Evolutionary conservation across 2,329 filamentous ascomycete species (phyloP).

Genomic region (Monosporascus sp.): DNA sequence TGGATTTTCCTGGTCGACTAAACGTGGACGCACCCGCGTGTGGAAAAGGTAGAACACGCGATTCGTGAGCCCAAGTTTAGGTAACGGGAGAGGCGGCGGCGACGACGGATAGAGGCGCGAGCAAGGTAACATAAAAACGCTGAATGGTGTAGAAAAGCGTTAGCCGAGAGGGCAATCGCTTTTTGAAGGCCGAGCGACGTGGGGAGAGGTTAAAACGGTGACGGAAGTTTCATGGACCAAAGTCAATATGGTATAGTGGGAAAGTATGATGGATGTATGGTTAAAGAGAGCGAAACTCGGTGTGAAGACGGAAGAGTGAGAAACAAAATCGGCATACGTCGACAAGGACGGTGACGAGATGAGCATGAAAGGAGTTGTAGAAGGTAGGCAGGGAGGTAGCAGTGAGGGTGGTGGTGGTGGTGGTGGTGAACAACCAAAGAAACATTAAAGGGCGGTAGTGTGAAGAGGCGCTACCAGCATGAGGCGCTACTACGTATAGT

Average conservation of each 20-base stretch:
- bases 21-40: not conserved
- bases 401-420: slow-evolving; percentile 11
- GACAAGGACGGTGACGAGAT: not conserved
- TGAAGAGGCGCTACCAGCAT: slow-evolving; percentile 9
- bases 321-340: not conserved
- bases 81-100: too few species aligned
- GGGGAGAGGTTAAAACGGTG: too few species aligned
- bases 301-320: not conserved
- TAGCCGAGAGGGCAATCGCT: not conserved
- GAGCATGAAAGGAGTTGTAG: not conserved
- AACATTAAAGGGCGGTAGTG: slow-evolving; percentile 13
- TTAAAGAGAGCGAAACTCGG: not conserved
- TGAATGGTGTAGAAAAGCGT: not conserved
- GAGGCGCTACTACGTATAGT: not conserved
- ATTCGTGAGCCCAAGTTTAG: too few species aligned
- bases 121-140: not conserved
- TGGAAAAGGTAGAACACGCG: too few species aligned
- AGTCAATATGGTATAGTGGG: not conserved
- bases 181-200: too few species aligned
- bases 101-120: too few species aligned
- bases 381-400: not conserved
- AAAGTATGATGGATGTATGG: not conserved
- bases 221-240: not conserved
- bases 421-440: slow-evolving; percentile 9
- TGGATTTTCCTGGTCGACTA: not conserved